A percentile compares a stretch with the other conserved stretches of the same genome.
Evolutionary conservation across 139 green algal species (phyloP).

Genomic region (Pedinophyceae sp.): DNA sequence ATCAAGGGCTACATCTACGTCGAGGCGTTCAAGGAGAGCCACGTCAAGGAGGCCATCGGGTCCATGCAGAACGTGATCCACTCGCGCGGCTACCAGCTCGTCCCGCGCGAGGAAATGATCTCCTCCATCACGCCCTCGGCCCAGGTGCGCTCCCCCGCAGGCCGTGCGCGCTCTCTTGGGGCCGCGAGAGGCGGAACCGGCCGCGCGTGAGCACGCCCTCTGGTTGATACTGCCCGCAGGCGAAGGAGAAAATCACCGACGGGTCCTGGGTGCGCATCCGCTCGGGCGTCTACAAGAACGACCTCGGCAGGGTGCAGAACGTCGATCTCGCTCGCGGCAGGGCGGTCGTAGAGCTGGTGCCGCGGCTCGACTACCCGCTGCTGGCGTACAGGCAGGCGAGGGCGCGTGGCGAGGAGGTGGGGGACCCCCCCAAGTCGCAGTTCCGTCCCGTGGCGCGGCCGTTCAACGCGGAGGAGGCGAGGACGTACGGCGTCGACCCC

Average conservation of each 20-base stretch:
- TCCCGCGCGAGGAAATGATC: constrained; percentile 1
- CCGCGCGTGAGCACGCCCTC: background rate
- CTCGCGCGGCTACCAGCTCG: background rate
- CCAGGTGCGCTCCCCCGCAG: background rate
- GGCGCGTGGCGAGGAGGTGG: background rate
- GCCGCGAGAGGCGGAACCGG: background rate
- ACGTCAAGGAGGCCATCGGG: background rate
- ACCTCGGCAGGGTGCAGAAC: background rate
- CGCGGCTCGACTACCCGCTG: background rate
- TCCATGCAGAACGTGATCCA: background rate
- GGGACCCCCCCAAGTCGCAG: background rate
- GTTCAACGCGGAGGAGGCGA: constrained; percentile 4
- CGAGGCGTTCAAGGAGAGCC: constrained; percentile 1
- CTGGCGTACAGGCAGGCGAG: background rate
- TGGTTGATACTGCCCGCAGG: background rate
- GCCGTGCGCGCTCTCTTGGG: background rate
- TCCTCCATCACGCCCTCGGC: background rate
- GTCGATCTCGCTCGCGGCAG: background rate
- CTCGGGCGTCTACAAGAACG: constrained; percentile 1
- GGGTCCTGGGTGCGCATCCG: constrained; percentile 1
- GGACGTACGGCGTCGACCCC: background rate
- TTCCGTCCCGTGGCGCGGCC: background rate
- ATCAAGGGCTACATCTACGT: constrained; percentile 4
- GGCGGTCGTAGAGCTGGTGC: constrained; percentile 1
- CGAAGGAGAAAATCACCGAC: background rate